Base-by-base conservation (phyloP, 768 basidiomycete species). In the Gloeopeniophorella convolvens region DNA sequence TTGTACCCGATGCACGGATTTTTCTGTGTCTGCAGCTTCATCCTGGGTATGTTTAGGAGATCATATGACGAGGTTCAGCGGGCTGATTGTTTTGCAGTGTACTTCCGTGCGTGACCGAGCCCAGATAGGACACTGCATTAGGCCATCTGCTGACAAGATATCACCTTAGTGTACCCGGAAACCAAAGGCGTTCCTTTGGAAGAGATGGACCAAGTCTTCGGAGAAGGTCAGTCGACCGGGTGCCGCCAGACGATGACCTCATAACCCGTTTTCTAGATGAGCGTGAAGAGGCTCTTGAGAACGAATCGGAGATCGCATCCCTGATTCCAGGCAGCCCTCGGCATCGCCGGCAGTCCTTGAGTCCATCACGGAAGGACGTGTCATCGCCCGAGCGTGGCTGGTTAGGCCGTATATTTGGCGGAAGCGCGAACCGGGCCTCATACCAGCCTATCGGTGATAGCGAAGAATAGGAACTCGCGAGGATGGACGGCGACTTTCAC, bases 1-100 rank as follows among this genome's bases (percentile, higher is more conserved):
- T 65, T 97, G 47, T 96, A 97, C 69, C 89, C 90, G 0, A 94
- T 97, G 91, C 92, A 95, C 59, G 90, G 85, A 20, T 91, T 91
- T 69, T 93, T 91, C 67, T 92, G 91, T 63, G 78, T 78, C 8
- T 83, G 87, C 61, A 89, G 89, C 62, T 89, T 94, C 63, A 70
- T 95, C 40, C 70, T 92, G 36, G 87, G 81, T 82, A 62, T 59
- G 71, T 66, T 5, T 52, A 21, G 10, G 48, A 54, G 28, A 36
- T 55, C 45, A 15, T 55, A 11, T 20, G 15, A 42, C 5, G 24
- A 44, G 20, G 12, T 31, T 2, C 13, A 43, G 63, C 45, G 58
- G 49, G n/a, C 11, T 8, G 20, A n/a, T 39, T 10, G 36, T 13
- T 15, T 37, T 20, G 37, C 46, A 81, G 87, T 92, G 5, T 90